These are phyloP conservation scores for Pseudotsuga menziesii DNA, from an alignment of 75 land plant genomes.

Conservation along the genomic window DNA sequence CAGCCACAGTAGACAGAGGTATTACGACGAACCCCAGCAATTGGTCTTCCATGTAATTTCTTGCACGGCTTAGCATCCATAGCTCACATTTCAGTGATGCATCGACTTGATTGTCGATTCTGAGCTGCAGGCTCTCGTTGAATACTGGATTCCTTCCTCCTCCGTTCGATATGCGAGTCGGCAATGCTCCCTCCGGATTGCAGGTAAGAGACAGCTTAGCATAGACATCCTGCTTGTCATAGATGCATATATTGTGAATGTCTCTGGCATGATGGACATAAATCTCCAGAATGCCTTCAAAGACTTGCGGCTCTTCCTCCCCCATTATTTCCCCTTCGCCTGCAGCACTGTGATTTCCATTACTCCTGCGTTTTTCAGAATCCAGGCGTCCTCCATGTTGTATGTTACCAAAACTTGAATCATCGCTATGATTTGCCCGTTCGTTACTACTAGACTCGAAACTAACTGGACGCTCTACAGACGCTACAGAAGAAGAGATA, in stretches of 20 bases:
- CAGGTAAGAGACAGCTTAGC: constrained; percentile 62
- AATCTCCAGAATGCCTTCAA: constrained; percentile 55
- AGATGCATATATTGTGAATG: constrained; percentile 84
- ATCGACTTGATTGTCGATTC: constrained; percentile 33
- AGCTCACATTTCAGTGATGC: constrained; percentile 72
- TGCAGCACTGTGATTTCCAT: background rate
- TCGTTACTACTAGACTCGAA: background rate
- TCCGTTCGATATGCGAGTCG: constrained; percentile 53
- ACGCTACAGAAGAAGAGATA: constrained; percentile 1
- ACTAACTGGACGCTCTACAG: background rate
- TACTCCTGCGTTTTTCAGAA: background rate
- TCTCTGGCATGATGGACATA: constrained; percentile 64
- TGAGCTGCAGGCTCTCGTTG: constrained; percentile 54
- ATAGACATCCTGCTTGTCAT: constrained; percentile 89
- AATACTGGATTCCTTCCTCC: constrained; percentile 79
- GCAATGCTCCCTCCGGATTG: constrained; percentile 35
- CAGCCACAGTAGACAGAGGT: constrained; percentile 43
- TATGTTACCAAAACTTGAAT: background rate
- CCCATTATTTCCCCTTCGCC: background rate
- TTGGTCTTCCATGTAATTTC: constrained; percentile 73
- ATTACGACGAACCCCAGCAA: constrained; percentile 66
- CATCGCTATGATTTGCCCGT: background rate
- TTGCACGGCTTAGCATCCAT: constrained; percentile 81
- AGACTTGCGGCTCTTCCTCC: constrained; percentile 1
- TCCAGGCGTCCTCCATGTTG: background rate